Base-by-base conservation (phyloP, 805 yeast species). In the Yamadazyma tumulicola region DNA sequence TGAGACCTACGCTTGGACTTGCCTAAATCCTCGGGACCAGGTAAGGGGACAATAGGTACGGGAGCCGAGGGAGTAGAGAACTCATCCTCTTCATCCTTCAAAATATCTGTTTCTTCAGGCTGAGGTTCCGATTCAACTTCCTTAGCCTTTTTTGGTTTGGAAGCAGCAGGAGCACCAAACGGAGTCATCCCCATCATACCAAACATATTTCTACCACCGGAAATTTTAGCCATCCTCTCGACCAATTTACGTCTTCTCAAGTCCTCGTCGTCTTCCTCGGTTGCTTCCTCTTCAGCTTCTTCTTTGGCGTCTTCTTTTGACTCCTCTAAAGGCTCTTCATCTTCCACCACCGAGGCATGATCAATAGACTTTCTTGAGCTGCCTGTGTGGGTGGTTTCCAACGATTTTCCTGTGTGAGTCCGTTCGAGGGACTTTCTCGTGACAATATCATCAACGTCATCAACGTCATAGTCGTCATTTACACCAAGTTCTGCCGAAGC, bases 181-280 rank as follows among this genome's bases (percentile, higher is more conserved):
- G 66, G 52, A 41, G 72, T 48, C 67, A 65, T 64, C 2, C 80
- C 80, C 77, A 75, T 72, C 81, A 76, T 76, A 28, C 88, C 89
- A 59, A 79, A 73, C 79, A 84, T 75, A 38, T 85, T 81, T 62
- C 83, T 73, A 4, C 88, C 88, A 14, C 96, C 95, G 0, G 97
- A 84, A 13, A 91, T 73, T 49, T 81, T 85, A n/a, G 98, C 97
- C 96, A 91, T 91, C 41, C 97, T 75, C 44, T 85, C 96, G 14
- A 94, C 80, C 34, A 91, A 67, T 5, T 81, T 85, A 31, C 81
- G 74, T 48, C 93, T 75, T 37, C 82, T 75, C 4, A 80, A 68
- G 42, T 84, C 93, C 52, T 85, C 94, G 27, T 77, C 84, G 34
- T 84, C 91, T 34, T 78, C 82, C 1, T 75, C 85, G 0, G 67